Percentiles rank a stretch among this genome's conserved stretches.
Evolutionary conservation across 2,329 filamentous ascomycete genomes (phyloP).

Genomic region (Cercospora canescens): DNA sequence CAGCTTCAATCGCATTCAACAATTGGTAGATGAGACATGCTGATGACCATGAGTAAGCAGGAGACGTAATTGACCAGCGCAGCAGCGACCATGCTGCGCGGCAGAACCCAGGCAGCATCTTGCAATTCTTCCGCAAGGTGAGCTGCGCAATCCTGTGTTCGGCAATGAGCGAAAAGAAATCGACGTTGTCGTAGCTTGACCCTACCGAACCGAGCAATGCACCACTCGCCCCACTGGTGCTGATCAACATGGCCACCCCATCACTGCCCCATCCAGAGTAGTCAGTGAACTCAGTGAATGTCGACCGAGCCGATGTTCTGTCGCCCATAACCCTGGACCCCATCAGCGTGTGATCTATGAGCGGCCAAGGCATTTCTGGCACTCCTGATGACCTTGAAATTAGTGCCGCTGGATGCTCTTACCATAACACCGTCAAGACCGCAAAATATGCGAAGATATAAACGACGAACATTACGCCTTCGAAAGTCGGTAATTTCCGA

Average conservation of each 20-base stretch:
- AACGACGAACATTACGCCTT: constrained; percentile 38
- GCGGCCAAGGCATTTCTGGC: background rate
- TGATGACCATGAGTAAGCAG: background rate
- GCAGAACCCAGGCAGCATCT: constrained; percentile 25
- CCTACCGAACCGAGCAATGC: background rate
- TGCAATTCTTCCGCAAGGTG: constrained; percentile 34
- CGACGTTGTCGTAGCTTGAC: background rate
- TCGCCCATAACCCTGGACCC: background rate
- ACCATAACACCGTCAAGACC: constrained; percentile 32
- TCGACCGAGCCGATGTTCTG: background rate
- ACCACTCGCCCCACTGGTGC: background rate
- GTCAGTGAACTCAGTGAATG: background rate
- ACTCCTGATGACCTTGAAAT: background rate
- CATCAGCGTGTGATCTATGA: background rate
- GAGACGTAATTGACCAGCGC: background rate
- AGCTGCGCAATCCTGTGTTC: constrained; percentile 27
- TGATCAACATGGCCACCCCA: background rate
- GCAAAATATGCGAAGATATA: constrained; percentile 35
- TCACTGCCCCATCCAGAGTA: background rate
- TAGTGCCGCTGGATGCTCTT: background rate
- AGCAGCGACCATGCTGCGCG: background rate
- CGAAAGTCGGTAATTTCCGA: constrained; percentile 37
- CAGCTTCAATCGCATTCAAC: background rate
- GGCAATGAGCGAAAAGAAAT: background rate
- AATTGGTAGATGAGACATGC: background rate